Evolutionary conservation across 129 eudicot species (phyloP), one percentile per base, ranked within the genome.

Genomic region (Escallonia rubra): DNA sequence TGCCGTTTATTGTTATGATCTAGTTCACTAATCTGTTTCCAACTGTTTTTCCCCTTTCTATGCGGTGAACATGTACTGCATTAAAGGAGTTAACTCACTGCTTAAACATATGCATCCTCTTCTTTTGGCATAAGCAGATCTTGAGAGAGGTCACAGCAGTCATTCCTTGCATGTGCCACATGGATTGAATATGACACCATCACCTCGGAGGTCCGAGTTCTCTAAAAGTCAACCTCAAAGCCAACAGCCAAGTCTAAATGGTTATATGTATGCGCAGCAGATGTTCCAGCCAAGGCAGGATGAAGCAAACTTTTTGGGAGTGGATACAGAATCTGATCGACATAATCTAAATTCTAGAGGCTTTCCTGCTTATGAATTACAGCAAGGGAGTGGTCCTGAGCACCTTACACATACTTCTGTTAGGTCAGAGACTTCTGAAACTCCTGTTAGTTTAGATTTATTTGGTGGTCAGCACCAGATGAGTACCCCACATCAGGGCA

Each of bases 391-490:
- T 73, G 89, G 76, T 69, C 73, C 76, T 45, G 82, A 88, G 34
- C 80, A 66, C 60, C 79, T 72, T 57, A 46, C 84, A 55, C 70
- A 72, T 64, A 74, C 74, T 70, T 73, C 84, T 7, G 81, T 68
- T 38, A 76, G 91, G 40, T 74, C 83, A 8, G 86, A 81, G 58
- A 15, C 87, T 64, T 75, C 90, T 41, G 89, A 84, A 15, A 61
- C 85, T 73, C 89, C 91, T 57, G 82, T 79, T 14, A 76, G 90
- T 81, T 84, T 83, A 74, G 87, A 88, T 42, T 85, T 92, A 68
- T 90, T 92, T 59, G 95, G 96, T 47, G 86, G 94, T 74, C 96
- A 88, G 69, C 94, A 74, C 61, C 96, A 92, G 74, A 74, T 81
- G 76, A 81, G 15, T 72, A 79, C 74, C 67, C 95, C 81, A 67